Evolutionary conservation across 345 rosid species (phyloP).

Genomic region (Sapria himalayana): DNA sequence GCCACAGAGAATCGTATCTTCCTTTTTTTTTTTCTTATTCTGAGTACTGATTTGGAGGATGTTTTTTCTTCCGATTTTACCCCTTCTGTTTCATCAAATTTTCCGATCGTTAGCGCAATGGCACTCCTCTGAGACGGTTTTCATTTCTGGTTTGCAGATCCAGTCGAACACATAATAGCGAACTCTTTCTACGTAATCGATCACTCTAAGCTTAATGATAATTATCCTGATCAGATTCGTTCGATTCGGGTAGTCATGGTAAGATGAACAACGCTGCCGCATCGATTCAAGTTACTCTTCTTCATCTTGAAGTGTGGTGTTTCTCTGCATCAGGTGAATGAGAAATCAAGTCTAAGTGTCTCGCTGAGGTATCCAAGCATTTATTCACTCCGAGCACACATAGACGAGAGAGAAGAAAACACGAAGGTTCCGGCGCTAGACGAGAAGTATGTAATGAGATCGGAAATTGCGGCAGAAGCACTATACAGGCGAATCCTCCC

Average conservation of each 20-base stretch:
- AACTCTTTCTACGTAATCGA: conserved; percentile 64
- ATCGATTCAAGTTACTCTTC: neutral
- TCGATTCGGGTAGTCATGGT: conserved; percentile 55
- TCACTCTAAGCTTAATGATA: conserved; percentile 28
- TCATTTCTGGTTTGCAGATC: conserved; percentile 9
- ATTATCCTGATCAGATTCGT: conserved; percentile 38
- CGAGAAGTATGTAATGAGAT: conserved; percentile 32
- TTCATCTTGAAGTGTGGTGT: neutral
- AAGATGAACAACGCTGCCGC: neutral
- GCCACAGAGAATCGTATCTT: neutral
- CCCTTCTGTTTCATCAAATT: neutral
- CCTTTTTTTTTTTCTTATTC: neutral
- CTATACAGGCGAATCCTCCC: conserved; percentile 39
- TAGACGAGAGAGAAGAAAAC: conserved; percentile 15
- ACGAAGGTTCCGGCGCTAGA: conserved; percentile 48
- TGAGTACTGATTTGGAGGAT: neutral
- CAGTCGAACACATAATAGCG: conserved; percentile 32
- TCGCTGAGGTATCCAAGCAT: conserved; percentile 55
- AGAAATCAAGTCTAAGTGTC: conserved; percentile 32
- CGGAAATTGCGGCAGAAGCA: conserved; percentile 35
- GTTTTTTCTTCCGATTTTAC: neutral
- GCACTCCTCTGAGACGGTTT: neutral
- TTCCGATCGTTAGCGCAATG: neutral
- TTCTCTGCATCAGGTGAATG: conserved; percentile 31
- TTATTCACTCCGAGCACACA: conserved; percentile 29